Base-by-base conservation (phyloP, 495 filamentous ascomycete species). In the Diplogelasinospora grovesii region DNA sequence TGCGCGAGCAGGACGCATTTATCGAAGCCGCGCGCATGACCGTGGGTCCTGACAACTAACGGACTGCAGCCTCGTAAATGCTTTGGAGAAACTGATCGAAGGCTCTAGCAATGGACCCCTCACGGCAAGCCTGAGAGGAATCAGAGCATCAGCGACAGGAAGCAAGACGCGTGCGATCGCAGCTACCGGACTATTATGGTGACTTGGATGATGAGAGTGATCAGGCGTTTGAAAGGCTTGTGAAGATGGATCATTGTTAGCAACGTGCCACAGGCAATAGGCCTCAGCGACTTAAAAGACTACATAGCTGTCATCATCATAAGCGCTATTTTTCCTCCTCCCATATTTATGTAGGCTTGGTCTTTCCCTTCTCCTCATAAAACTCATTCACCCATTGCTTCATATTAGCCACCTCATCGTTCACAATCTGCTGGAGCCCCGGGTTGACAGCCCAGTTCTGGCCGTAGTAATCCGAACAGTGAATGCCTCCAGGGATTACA, bases 391-490 rank as follows among this genome's bases (percentile, higher is more conserved):
- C 57, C 67, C 67, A 70, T 20, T 36, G 27, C 43, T 53, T 56
- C 53, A 70, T 60, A 27, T 60, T 47, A 5, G 33, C 56, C 5
- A 60, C 49, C 48, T 60, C 51, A 8, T 55, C 60, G 16, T 59
- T 49, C 4, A 48, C 56, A 21, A 68, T 37, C 32, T 43, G 43
- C 38, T 50, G 58, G 5, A 61, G 48, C 2, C 48, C 67, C 16
- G 54, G 51, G 20, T 69, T 69, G n/a, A 49, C 64, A 8, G 36
- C 56, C 65, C 64, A 68, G 52, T 79, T 78, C 28, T 54, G 56
- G 18, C 65, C 60, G 34, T 75, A 63, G 44, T 66, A 29, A 27
- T 70, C 67, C 7, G 59, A 64, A 53, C 65, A 69, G 34, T 70
- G 67, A 22, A 46, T 63, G 5, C 67, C 67, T 0, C 59, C 50